phyloP scores from a whole-genome alignment of 225 moss, liverwort and hornwort genomes.

The Anthoceros angustus region DNA sequence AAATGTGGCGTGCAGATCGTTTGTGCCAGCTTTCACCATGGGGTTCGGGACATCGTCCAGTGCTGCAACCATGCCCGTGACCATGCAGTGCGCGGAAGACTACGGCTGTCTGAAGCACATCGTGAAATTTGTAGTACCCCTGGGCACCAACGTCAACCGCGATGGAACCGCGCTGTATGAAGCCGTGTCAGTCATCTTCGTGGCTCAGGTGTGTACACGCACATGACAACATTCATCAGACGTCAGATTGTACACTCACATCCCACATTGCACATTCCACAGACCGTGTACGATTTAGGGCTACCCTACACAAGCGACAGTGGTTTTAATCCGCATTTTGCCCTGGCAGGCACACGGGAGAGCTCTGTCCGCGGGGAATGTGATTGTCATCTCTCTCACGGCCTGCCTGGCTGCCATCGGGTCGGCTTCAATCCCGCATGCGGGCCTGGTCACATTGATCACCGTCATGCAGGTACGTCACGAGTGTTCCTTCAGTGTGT shows the following conservation, averaged over 20 bases:
- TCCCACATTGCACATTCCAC: not conserved
- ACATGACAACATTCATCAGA: not conserved
- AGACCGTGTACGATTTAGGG: no score
- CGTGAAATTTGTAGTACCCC: slow-evolving; percentile 19
- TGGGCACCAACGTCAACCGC: slow-evolving; percentile 20
- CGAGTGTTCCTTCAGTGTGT: not conserved
- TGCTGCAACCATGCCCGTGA: slow-evolving; percentile 23
- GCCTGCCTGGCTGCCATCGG: slow-evolving; percentile 17
- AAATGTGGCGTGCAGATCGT: slow-evolving; percentile 9
- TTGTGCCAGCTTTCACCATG: slow-evolving; percentile 16
- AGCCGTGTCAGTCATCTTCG: slow-evolving; percentile 16
- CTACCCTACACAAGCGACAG: not conserved
- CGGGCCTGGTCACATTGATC: slow-evolving; percentile 17
- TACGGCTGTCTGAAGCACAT: slow-evolving; percentile 12
- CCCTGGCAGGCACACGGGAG: slow-evolving; percentile 14
- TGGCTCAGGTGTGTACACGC: slow-evolving; percentile 9
- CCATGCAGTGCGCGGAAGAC: slow-evolving; percentile 13
- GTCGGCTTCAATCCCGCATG: slow-evolving; percentile 19
- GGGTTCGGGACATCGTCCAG: slow-evolving; percentile 20
- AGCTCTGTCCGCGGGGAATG: slow-evolving; percentile 8
- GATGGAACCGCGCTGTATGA: slow-evolving; percentile 20
- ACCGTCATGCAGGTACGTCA: slow-evolving; percentile 14
- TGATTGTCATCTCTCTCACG: slow-evolving; percentile 13
- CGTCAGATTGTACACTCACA: not conserved
- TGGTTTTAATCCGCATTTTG: not conserved